These are phyloP conservation scores for Diaporthe vaccinii DNA, from an alignment of 2,329 filamentous ascomycete species.

Conservation along the genomic window DNA sequence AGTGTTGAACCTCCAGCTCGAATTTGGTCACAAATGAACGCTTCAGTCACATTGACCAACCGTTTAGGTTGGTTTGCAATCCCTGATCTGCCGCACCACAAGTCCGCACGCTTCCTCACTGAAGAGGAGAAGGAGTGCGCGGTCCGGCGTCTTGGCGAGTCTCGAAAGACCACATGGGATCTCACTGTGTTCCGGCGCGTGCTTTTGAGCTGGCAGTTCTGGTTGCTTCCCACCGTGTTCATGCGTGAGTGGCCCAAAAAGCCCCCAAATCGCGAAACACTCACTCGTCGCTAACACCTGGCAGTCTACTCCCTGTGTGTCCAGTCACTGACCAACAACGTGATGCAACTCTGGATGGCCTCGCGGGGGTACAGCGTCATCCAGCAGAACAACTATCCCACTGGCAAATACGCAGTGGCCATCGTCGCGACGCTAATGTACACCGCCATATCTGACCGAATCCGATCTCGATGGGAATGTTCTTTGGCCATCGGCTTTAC, in stretches of 20 bases:
- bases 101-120: slow-evolving; percentile 56
- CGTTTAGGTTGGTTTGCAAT: slow-evolving; percentile 58
- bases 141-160: slow-evolving; percentile 51
- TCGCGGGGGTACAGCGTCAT: slow-evolving; percentile 57
- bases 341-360: slow-evolving; percentile 60
- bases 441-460: slow-evolving; percentile 56
- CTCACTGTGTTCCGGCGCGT: slow-evolving; percentile 34
- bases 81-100: slow-evolving; percentile 57
- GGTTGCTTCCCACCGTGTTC: slow-evolving; percentile 58
- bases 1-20: neutral
- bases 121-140: slow-evolving; percentile 53
- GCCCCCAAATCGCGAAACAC: accelerated
- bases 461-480: slow-evolving; percentile 58
- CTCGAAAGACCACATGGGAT: slow-evolving; percentile 42
- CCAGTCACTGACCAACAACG: slow-evolving; percentile 58
- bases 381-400: slow-evolving; percentile 61
- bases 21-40: too few species aligned
- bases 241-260: slow-evolving; percentile 52
- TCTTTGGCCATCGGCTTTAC: slow-evolving; percentile 58
- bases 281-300: neutral
- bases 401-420: slow-evolving; percentile 55
- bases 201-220: slow-evolving; percentile 60
- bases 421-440: slow-evolving; percentile 58
- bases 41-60: neutral
- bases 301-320: slow-evolving; percentile 59